Evolutionary conservation across 2,329 filamentous ascomycete species (phyloP), one percentile per base, ranked within the genome.

Genomic region (Neonectria neomacrospora): DNA sequence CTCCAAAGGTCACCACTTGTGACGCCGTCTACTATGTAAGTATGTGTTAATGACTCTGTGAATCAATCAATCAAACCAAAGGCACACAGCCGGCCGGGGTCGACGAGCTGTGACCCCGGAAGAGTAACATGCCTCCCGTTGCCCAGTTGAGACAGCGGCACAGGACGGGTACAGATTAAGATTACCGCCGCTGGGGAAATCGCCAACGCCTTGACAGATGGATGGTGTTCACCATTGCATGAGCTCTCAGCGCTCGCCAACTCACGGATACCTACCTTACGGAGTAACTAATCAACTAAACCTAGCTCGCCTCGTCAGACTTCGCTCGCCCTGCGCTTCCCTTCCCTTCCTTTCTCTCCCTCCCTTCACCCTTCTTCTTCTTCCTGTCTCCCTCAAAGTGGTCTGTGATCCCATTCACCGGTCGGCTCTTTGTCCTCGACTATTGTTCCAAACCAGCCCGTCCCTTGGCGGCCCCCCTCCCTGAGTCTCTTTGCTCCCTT

Each of bases 71-170:
- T 42, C 14, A 23, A 28, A 50, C 10, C 28, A 55, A 55, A 67
- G 54, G 63, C 59, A 66, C 50, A 47, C n/a, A 30, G 9, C 11
- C n/a, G 23, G 34, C 23, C 16, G 28, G 52, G 51, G 42, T 54
- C 9, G 12, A 51, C 54, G 48, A 50, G 30, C n/a, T 39, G 22
- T 32, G 53, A 50, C 54, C 45, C 63, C 65, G 55, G 68, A 68
- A 61, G 50, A 47, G 41, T 52, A 59, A 65, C 58, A 62, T 69
- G 61, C 58, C 62, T 72, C 68, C 30, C 57, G 50, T 51, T 57
- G 54, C 47, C 57, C 45, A 58, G 66, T 71, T 72, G 69, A 71
- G 71, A 73, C 69, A 71, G 57, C 55, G 66, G 73, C 63, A 57
- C 39, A 58, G 57, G 34, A 64, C 61, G 55, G 62, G 44, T 51